These are phyloP conservation scores for Rhizopus sp. DNA, from an alignment of 371 early-diverging fungal genomes.

Conservation along the genomic window DNA sequence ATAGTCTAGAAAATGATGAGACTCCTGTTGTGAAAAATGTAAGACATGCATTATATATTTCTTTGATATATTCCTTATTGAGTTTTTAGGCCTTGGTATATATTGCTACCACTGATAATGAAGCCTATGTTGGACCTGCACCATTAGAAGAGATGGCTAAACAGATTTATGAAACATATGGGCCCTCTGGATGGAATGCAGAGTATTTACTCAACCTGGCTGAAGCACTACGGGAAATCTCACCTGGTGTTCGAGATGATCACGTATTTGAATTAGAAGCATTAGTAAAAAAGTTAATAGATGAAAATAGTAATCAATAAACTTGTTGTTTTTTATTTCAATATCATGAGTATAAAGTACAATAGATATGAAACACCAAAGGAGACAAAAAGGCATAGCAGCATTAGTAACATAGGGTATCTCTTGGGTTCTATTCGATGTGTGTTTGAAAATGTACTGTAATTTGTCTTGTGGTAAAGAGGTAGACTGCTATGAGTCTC, in stretches of 20 bases:
- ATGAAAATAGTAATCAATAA: constrained; percentile 4
- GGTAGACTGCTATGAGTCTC: background rate
- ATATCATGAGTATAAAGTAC: constrained; percentile 8
- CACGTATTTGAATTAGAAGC: constrained; percentile 67
- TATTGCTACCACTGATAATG: constrained; percentile 80
- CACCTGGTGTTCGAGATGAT: constrained; percentile 60
- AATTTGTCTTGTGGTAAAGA: background rate
- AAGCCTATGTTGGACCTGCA: constrained; percentile 81
- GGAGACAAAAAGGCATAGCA: constrained; percentile 7
- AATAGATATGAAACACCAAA: constrained; percentile 14
- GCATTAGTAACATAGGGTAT: constrained; percentile 4
- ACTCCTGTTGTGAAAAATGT: constrained; percentile 58
- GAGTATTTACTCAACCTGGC: constrained; percentile 79
- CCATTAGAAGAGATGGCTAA: constrained; percentile 68
- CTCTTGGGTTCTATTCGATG: background rate
- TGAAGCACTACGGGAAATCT: constrained; percentile 60
- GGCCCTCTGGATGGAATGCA: constrained; percentile 77
- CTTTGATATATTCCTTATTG: constrained; percentile 21
- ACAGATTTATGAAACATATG: constrained; percentile 70
- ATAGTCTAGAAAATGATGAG: constrained; percentile 42
- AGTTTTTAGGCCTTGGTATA: constrained; percentile 72
- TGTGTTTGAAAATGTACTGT: too few species aligned
- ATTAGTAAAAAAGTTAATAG: constrained; percentile 47
- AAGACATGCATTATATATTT: background rate
- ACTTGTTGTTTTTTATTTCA: background rate